Percentiles rank a stretch among this genome's conserved stretches.
Conservation (phyloP, 805 yeast genomes). For the Kluyveromyces lactis region DNA sequence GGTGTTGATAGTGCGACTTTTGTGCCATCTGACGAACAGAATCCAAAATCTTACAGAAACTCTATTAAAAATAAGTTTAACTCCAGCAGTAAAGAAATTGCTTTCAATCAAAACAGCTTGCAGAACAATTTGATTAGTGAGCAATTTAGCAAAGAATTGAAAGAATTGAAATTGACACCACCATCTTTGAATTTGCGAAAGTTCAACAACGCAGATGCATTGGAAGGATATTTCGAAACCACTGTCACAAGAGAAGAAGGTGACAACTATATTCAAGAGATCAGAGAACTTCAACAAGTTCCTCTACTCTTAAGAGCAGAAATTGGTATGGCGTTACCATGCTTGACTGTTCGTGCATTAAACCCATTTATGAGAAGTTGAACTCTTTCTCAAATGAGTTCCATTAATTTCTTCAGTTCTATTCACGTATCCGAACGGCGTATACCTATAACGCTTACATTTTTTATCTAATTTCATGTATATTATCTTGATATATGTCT, state of each 20-base stretch:
- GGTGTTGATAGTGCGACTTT: slow-evolving; percentile 89
- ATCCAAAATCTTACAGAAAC: slow-evolving; percentile 64
- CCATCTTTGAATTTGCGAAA: slow-evolving; percentile 35
- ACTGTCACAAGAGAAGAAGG: slow-evolving; percentile 56
- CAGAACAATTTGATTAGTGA: slow-evolving; percentile 28
- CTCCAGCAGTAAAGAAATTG: slow-evolving; percentile 65
- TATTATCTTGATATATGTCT: background rate
- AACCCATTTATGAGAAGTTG: slow-evolving; percentile 58
- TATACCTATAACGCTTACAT: background rate
- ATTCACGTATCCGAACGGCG: background rate
- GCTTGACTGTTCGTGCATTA: slow-evolving; percentile 82
- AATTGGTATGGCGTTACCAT: slow-evolving; percentile 92
- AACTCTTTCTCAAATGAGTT: background rate
- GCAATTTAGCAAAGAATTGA: slow-evolving; percentile 40
- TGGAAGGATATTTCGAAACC: slow-evolving; percentile 50
- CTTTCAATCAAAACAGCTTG: slow-evolving; percentile 33
- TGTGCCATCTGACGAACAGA: slow-evolving; percentile 83
- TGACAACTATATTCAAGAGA: slow-evolving; percentile 65
- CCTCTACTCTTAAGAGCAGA: slow-evolving; percentile 87
- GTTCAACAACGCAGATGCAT: slow-evolving; percentile 25
- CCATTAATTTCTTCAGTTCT: background rate
- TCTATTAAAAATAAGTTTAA: slow-evolving; percentile 74
- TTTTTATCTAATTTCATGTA: background rate
- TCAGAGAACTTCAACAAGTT: slow-evolving; percentile 64
- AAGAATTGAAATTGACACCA: slow-evolving; percentile 40